Evolutionary conservation across 148 eudicot species (phyloP), one percentile per base, ranked within the genome.

Genomic region (Talinum fruticosum): DNA sequence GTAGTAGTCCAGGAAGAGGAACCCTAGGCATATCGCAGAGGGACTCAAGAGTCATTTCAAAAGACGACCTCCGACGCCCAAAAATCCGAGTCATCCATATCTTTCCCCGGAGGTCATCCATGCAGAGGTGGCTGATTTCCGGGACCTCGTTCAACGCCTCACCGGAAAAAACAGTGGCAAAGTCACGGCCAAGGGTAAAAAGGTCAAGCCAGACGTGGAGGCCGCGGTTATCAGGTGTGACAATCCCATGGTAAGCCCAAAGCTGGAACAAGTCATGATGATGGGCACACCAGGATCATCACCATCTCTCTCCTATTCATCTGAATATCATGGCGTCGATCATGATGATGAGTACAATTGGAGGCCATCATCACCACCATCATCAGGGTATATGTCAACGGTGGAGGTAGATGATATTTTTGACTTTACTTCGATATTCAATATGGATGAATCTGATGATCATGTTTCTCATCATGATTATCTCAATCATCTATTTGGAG

Each of bases 81-180:
- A 93, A 89, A 72, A 88, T 93, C 76, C 83, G 95, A 29, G 86
- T 93, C 15, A 93, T 93, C 69, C 95, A 93, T 82, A 87, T 93
- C 35, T 87, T 80, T 29, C 94, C 45, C 97, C 97, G 0, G 91
- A 93, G 85, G 87, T 93, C 85, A 88, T 89, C 85, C 86, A 90
- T 29, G 89, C 93, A 19, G 93, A 93, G 81, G 93, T 86, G 0
- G 91, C 84, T 0, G 86, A 90, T 72, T 93, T 93, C 84, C 79
- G 90, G 18, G 90, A 88, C 53, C 85, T 89, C 19, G 97, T 90
- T 1, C 94, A 93, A 36, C 78, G 90, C 38, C 90, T 93, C 74
- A 93, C 97, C 36, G 97, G 97, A 10, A 93, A 90, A 54, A 87
- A 66, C 36, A 23, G 35, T 15, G n/a, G 34, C 34, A 21, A 18